phyloP scores from a whole-genome alignment of 176 grass and related monocot species.

The Miscanthus lutarioriparius region DNA sequence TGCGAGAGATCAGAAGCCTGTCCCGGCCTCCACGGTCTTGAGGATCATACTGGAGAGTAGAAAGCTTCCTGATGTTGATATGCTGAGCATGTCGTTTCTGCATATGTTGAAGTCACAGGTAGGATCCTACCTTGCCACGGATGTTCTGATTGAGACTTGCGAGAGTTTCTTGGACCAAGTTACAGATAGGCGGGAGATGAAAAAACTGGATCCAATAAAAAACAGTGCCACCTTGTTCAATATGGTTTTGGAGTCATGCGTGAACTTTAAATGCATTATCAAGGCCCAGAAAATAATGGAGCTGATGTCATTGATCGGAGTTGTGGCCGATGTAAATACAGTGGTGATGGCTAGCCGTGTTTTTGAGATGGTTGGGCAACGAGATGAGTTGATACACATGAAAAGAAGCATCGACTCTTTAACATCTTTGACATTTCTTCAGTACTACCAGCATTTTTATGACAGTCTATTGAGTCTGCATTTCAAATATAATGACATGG shows the following conservation, averaged over 20 bases:
- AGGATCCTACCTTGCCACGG: constrained; percentile 62
- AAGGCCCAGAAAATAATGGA: constrained; percentile 75
- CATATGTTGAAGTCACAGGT: constrained; percentile 75
- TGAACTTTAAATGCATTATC: constrained; percentile 65
- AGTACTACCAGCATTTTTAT: constrained; percentile 67
- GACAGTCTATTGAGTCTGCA: constrained; percentile 73
- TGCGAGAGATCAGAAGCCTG: constrained; percentile 61
- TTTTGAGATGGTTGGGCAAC: constrained; percentile 72
- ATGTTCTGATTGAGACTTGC: constrained; percentile 69
- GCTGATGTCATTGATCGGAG: constrained; percentile 60
- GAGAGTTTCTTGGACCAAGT: constrained; percentile 51
- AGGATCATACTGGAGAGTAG: constrained; percentile 59
- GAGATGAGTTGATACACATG: constrained; percentile 63
- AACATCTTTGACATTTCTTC: constrained; percentile 35
- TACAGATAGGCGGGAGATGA: constrained; percentile 44
- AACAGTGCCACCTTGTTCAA: constrained; percentile 69
- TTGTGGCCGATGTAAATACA: constrained; percentile 65
- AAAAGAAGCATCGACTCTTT: constrained; percentile 63
- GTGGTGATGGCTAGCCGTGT: constrained; percentile 46
- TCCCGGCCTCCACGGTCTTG: constrained; percentile 56
- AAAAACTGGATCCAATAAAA: constrained; percentile 54
- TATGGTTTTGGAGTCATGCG: constrained; percentile 76
- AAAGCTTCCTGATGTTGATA: constrained; percentile 69
- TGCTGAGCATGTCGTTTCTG: constrained; percentile 60
- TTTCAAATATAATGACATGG: constrained; percentile 78